Base-by-base conservation (phyloP, 192 early-diverging fungal genomes). In the Coemansia sp. region DNA sequence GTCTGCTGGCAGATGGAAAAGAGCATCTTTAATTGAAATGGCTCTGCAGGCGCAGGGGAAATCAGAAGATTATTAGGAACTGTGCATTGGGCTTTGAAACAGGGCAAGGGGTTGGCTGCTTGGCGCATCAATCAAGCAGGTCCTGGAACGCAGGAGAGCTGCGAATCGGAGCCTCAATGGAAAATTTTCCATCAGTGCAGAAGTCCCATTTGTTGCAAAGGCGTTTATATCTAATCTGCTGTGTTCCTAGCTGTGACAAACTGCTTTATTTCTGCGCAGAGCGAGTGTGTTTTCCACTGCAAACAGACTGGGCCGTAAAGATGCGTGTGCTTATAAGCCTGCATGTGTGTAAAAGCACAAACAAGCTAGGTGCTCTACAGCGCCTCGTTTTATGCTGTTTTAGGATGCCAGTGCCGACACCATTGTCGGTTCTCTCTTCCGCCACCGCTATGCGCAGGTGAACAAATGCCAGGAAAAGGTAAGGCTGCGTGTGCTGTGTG, bases 21-120 rank as follows among this genome's bases (percentile, higher is more conserved):
- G 39, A 40, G 39, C 10, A 15, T 40, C 48, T 26, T 51, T 51
- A 51, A 51, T 51, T 51, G 48, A 51, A 26, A 51, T 26, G 48
- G 48, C 25, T 51, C 23, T 51, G 48, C 48, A 51, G 48, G 23
- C 48, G 48, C 48, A 51, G 18, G 48, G 48, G 48, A 51, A 51
- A 51, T 51, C 48, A 51, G 48, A 51, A 51, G 8, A 26, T 25
- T 51, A 26, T 51, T 25, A 25, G 43, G 43, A 46, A 20, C 43
- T 18, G n/a, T 46, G 43, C 43, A 46, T 51, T 51, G 48, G 26
- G 48, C 21, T 26, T 51, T 2, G 23, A 21, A 46, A 46, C 20
- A 20, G 43, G n/a, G 43, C 20, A n/a, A 20, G 20, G n/a, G 43
- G 43, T 3, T 6, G 5, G 7, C 8, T 46, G 12, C 2, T 43